These are phyloP conservation scores for Xenoacremonium recifei DNA, from an alignment of 2,329 filamentous ascomycete species.

Conservation along the genomic window DNA sequence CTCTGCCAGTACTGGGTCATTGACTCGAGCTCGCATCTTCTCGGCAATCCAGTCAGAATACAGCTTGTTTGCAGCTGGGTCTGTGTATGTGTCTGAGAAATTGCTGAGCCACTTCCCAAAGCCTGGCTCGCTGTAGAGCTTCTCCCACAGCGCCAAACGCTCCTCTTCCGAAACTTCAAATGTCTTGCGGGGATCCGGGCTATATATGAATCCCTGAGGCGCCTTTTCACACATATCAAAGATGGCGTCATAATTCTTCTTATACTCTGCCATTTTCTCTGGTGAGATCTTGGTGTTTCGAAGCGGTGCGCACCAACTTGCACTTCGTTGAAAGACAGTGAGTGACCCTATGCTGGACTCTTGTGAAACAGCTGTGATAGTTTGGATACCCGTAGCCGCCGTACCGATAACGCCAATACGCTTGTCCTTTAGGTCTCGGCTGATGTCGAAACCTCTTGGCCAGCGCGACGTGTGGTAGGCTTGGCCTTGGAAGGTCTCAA, in stretches of 20 bases:
- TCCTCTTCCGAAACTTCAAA: neutral
- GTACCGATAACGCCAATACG: neutral
- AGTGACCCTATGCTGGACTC: neutral
- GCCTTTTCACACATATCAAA: neutral
- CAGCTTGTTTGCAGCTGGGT: neutral
- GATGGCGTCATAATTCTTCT: neutral
- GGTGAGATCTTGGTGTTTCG: neutral
- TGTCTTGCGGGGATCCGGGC: neutral
- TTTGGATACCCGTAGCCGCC: neutral
- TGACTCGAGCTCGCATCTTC: neutral
- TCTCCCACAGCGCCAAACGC: neutral
- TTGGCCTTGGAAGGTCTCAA: neutral
- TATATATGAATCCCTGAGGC: neutral
- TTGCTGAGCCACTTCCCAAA: neutral
- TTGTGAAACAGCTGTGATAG: neutral
- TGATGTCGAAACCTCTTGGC: neutral
- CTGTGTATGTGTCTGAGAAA: neutral
- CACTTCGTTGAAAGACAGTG: neutral
- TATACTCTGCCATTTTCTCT: neutral
- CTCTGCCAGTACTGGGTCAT: neutral
- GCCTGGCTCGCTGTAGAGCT: neutral
- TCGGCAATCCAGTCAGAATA: neutral
- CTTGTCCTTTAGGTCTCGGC: neutral
- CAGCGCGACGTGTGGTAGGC: neutral
- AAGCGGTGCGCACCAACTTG: neutral